phyloP scores from a whole-genome alignment of 768 basidiomycete genomes.

The Kwoniella sp. region DNA sequence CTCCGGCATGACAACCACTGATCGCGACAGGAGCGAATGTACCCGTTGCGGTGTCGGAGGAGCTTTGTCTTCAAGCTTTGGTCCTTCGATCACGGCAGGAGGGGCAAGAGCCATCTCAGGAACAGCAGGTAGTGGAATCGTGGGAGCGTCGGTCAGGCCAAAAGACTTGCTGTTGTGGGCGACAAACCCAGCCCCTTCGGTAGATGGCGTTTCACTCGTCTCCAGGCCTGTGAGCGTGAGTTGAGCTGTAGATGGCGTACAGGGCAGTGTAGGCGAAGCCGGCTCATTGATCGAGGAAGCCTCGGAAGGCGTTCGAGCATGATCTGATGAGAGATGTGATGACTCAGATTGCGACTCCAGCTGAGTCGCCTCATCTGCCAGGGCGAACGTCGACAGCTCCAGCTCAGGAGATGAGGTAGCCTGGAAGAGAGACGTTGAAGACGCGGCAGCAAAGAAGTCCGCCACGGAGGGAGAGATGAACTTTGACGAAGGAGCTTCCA shows the following conservation, averaged over 20 bases:
- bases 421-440: conserved; percentile 18
- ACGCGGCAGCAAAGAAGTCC: conserved; percentile 18
- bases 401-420: conserved; percentile 3
- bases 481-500: conserved; percentile 1
- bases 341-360: too few relatives aligned
- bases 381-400: too few relatives aligned
- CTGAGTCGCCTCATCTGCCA: too few relatives aligned
- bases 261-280: conserved; percentile 38
- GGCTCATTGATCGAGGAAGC: conserved; percentile 32
- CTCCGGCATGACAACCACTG: conserved; percentile 22
- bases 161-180: too few relatives aligned
- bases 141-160: conserved; percentile 23
- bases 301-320: conserved; percentile 39
- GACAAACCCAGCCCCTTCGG: too few relatives aligned
- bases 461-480: conserved; percentile 15
- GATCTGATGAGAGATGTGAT: conserved; percentile 23
- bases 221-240: not conserved
- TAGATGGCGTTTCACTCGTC: not conserved
- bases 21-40: conserved; percentile 62
- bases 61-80: conserved; percentile 54
- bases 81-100: conserved; percentile 37
- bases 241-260: too few relatives aligned
- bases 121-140: conserved; percentile 30
- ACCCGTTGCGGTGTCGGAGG: conserved; percentile 80
- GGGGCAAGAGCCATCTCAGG: conserved; percentile 1